Evolutionary conservation across 2,329 filamentous ascomycete species (phyloP).

Genomic region (Helotiales sp.): DNA sequence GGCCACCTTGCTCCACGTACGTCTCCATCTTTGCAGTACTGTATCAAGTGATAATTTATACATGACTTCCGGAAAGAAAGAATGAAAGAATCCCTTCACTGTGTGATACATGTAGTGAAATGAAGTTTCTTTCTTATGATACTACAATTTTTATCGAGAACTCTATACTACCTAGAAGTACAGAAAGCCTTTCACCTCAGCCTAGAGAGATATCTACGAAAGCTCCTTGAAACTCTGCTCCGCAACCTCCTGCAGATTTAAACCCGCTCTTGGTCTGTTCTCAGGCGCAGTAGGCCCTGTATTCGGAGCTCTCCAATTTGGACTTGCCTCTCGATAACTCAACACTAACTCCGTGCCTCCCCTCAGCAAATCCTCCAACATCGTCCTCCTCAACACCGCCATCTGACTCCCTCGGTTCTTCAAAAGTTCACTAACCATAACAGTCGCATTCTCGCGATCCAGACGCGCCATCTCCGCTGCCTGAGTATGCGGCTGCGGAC

Average conservation of each 20-base stretch:
- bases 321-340: constrained; percentile 31
- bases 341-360: constrained; percentile 50
- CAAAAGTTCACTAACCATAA: constrained; percentile 61
- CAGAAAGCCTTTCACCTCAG: too few relatives aligned
- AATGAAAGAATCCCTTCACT: too few relatives aligned
- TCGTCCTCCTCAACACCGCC: constrained; percentile 45
- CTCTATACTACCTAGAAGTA: too few relatives aligned
- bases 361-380: constrained; percentile 56
- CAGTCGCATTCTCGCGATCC: constrained; percentile 66
- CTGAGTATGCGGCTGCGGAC: constrained; percentile 33
- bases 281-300: constrained; percentile 14
- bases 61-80: too few relatives aligned
- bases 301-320: constrained; percentile 6
- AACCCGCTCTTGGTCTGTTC: constrained; percentile 12
- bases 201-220: too few relatives aligned
- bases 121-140: too few relatives aligned
- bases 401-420: constrained; percentile 51
- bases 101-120: too few relatives aligned
- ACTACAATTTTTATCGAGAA: too few relatives aligned
- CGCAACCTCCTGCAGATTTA: constrained; percentile 27
- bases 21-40: too few relatives aligned
- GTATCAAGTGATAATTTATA: too few relatives aligned
- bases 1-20: too few relatives aligned
- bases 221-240: constrained; percentile 28
- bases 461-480: constrained; percentile 53